Conservation (phyloP, 1,139 yeast genomes). For the Eremothecium sinecaudum region DNA sequence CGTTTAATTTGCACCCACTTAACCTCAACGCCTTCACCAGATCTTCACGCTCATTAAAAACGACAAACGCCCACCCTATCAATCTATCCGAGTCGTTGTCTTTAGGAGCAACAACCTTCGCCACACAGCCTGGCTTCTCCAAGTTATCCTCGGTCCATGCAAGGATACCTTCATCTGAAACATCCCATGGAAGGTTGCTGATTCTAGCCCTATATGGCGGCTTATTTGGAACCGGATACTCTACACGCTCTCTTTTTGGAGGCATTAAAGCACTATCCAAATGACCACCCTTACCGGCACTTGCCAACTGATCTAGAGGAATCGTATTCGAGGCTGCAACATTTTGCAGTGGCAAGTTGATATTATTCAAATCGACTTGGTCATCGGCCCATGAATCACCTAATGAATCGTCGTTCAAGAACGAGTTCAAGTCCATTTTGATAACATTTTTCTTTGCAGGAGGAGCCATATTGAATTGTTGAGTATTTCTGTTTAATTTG, state of each 20-base stretch:
- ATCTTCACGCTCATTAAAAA: constrained; percentile 55
- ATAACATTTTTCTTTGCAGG: constrained; percentile 46
- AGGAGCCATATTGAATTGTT: constrained; percentile 44
- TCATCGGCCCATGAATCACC: constrained; percentile 75
- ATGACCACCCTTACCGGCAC: constrained; percentile 24
- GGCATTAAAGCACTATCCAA: constrained; percentile 33
- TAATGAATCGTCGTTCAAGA: constrained; percentile 42
- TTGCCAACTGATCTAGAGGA: constrained; percentile 24
- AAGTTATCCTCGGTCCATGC: constrained; percentile 62
- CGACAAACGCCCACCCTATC: constrained; percentile 82
- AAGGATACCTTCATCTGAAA: constrained; percentile 53
- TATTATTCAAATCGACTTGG: constrained; percentile 59
- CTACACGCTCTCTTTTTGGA: constrained; percentile 43
- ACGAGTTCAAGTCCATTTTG: constrained; percentile 48
- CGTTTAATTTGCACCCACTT: constrained; percentile 55
- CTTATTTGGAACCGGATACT: constrained; percentile 77
- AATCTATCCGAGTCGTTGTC: constrained; percentile 58
- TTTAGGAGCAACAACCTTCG: constrained; percentile 49
- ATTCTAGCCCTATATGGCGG: constrained; percentile 90
- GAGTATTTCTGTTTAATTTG: too few relatives aligned
- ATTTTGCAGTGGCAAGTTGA: constrained; percentile 41
- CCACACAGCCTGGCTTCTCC: constrained; percentile 49
- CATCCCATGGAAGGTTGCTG: constrained; percentile 79
- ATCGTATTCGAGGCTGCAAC: constrained; percentile 23
- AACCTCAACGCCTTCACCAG: constrained; percentile 64